Percentiles rank a stretch among this genome's conserved stretches.
Evolutionary conservation across 2,329 filamentous ascomycete species (phyloP).

Genomic region (Fusarium sp.): DNA sequence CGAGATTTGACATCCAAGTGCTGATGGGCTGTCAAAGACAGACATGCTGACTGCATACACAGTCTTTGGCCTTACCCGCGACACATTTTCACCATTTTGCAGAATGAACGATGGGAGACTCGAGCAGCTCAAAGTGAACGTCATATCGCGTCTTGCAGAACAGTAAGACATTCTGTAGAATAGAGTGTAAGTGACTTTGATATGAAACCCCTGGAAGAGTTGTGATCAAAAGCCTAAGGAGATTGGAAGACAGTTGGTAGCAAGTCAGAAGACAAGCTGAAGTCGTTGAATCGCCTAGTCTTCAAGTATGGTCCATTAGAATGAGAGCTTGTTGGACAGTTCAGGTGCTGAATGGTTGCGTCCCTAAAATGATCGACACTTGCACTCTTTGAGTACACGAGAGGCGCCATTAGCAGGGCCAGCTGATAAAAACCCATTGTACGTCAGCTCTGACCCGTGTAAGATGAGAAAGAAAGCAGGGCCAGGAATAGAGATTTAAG

Average conservation of each 20-base stretch:
- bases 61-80: constrained; percentile 1
- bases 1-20: background rate
- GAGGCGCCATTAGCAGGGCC: constrained; percentile 36
- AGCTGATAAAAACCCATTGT: constrained; percentile 12
- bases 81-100: background rate
- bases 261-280: constrained; percentile 14
- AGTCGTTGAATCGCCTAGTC: constrained; percentile 14
- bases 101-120: constrained; percentile 25
- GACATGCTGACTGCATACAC: constrained; percentile 20
- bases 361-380: constrained; percentile 38
- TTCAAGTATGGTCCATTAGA: constrained; percentile 22
- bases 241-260: constrained; percentile 1
- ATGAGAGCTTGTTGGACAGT: constrained; percentile 26
- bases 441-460: background rate
- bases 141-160: constrained; percentile 12
- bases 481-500: background rate
- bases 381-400: constrained; percentile 27
- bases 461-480: constrained; percentile 6
- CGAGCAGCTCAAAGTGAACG: constrained; percentile 6
- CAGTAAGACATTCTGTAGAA: too few relatives aligned
- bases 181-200: background rate
- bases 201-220: constrained; percentile 1
- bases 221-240: constrained; percentile 17
- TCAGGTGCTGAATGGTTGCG: constrained; percentile 14
- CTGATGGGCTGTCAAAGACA: constrained; percentile 3